Conservation (phyloP, 768 basidiomycete species). For the Tephrocybe sp. region DNA sequence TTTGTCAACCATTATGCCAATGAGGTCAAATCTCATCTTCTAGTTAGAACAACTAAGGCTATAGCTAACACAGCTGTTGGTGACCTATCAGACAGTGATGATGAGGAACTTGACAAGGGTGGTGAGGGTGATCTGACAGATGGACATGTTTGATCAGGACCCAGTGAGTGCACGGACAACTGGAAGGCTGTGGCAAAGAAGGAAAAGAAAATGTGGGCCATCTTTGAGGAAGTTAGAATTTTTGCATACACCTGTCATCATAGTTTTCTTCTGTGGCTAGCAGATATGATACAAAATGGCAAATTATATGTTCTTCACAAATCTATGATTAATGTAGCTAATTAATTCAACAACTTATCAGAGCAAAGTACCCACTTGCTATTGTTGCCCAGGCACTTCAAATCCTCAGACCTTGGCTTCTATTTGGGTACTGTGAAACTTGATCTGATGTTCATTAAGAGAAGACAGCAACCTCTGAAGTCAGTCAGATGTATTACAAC, state of each 20-base stretch:
- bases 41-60: too few species aligned
- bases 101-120: background rate
- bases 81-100: background rate
- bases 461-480: too few species aligned
- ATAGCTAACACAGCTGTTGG: too few species aligned
- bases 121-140: constrained; percentile 10
- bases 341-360: background rate
- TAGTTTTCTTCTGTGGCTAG: constrained; percentile 27
- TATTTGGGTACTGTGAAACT: too few species aligned
- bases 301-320: constrained; percentile 30
- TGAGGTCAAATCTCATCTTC: constrained; percentile 21
- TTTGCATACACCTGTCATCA: constrained; percentile 36
- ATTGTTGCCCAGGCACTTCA: background rate
- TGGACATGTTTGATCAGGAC: background rate
- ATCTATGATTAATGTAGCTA: background rate
- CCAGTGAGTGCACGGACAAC: constrained; percentile 23
- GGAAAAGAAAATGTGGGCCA: constrained; percentile 31
- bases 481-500: too few species aligned
- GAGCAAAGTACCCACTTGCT: background rate
- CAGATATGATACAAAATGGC: constrained; percentile 34
- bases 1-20: constrained; percentile 29
- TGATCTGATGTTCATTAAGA: too few species aligned
- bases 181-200: constrained; percentile 31
- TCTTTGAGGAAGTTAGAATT: constrained; percentile 37
- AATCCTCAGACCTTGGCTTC: too few species aligned